Conservation (phyloP, 2,329 filamentous ascomycete genomes). For the Epichloe coenophiala region DNA sequence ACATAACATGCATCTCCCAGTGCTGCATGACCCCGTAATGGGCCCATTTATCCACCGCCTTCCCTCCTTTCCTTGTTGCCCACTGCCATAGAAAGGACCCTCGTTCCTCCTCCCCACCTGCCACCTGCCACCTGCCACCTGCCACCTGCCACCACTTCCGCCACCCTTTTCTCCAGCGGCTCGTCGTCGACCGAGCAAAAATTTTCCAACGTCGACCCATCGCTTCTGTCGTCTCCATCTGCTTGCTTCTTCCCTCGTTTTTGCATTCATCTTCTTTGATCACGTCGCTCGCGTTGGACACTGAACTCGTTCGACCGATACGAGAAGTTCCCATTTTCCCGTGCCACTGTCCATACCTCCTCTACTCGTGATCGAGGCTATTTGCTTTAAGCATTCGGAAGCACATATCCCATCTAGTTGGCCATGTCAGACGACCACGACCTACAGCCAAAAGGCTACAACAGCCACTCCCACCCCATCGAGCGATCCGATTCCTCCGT, state of each 20-base stretch:
- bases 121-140: too few species aligned
- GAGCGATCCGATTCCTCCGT: constrained; percentile 24
- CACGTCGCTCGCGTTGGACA: background rate
- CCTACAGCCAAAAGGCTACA: constrained; percentile 11
- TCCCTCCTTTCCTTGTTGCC: background rate
- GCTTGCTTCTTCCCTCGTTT: background rate
- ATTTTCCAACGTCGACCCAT: too few species aligned
- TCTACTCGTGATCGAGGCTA: too few species aligned
- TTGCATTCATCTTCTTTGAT: background rate
- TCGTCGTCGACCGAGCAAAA: too few species aligned
- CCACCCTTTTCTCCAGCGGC: background rate
- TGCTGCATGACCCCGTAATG: background rate
- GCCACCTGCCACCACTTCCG: background rate
- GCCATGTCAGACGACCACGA: constrained; percentile 14
- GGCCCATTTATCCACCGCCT: constrained; percentile 1
- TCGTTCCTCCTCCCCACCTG: background rate
- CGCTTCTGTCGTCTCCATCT: background rate
- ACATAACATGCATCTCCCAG: background rate
- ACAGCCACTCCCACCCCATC: constrained; percentile 19
- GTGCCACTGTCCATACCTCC: too few species aligned
- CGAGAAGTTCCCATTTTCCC: background rate
- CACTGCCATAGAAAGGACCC: background rate
- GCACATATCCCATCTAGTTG: background rate
- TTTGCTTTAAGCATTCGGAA: too few species aligned
- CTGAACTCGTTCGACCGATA: too few species aligned